phyloP scores from a whole-genome alignment of 2,329 filamentous ascomycete species.

The Aspergillus brunneoviolaceus region DNA sequence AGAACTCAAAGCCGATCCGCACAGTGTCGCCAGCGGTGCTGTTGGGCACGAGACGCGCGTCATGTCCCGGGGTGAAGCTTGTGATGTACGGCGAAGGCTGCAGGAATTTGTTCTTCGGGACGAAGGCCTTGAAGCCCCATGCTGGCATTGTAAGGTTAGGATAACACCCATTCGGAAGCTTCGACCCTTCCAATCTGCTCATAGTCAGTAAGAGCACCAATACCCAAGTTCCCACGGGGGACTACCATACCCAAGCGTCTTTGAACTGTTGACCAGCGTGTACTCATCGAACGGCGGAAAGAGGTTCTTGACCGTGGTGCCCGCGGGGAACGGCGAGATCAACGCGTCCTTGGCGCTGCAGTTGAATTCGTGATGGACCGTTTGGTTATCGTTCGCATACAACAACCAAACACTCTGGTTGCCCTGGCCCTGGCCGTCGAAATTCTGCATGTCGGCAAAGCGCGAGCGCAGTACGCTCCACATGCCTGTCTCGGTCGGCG shows the following conservation, averaged over 20 bases:
- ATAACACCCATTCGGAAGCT: conserved; percentile 55
- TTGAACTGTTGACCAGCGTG: conserved; percentile 46
- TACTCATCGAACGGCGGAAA: conserved; percentile 61
- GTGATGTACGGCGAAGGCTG: conserved; percentile 58
- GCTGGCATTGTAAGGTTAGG: conserved; percentile 51
- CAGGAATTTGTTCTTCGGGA: conserved; percentile 52
- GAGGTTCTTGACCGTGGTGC: conserved; percentile 59
- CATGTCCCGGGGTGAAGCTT: conserved; percentile 60
- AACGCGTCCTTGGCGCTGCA: conserved; percentile 52
- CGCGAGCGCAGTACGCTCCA: conserved; percentile 55
- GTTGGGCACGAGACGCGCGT: conserved; percentile 54
- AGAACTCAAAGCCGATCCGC: conserved; percentile 57
- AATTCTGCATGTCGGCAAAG: conserved; percentile 48
- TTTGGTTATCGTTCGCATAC: conserved; percentile 47
- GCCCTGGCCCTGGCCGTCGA: conserved; percentile 32
- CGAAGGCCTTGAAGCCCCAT: conserved; percentile 60
- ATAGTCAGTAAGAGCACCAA: neutral
- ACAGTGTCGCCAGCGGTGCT: conserved; percentile 44
- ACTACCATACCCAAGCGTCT: conserved; percentile 38
- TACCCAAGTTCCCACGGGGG: neutral
- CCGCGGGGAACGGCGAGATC: conserved; percentile 54
- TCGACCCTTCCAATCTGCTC: conserved; percentile 42
- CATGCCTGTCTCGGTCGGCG: conserved; percentile 57
- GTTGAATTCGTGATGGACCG: conserved; percentile 55
- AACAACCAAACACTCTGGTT: conserved; percentile 48